Percentiles rank a stretch among this genome's conserved stretches.
These are phyloP conservation scores for Aspergillus indologenus DNA, from an alignment of 495 filamentous ascomycete species.

Conservation along the genomic window DNA sequence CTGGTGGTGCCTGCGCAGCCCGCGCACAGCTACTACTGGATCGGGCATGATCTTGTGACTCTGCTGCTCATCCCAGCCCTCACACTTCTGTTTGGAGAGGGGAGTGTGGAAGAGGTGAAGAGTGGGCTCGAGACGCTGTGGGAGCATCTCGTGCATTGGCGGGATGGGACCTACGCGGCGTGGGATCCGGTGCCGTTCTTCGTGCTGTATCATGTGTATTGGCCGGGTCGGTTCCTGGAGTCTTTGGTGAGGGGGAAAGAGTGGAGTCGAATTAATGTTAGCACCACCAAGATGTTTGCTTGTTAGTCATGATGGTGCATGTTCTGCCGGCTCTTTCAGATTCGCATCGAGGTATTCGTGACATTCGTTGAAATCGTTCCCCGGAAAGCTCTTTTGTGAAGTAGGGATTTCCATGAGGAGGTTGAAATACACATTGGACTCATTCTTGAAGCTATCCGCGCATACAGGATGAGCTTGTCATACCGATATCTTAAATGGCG, in stretches of 20 bases:
- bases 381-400: too few relatives aligned
- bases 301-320: not conserved
- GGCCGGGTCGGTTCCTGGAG: not conserved
- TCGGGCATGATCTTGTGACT: not conserved
- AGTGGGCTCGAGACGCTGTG: not conserved
- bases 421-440: too few relatives aligned
- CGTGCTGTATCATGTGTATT: slow-evolving; percentile 7
- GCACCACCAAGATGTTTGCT: slow-evolving; percentile 9
- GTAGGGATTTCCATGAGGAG: too few relatives aligned
- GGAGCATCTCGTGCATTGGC: not conserved
- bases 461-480: too few relatives aligned
- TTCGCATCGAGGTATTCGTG: too few relatives aligned
- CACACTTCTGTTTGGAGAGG: not conserved
- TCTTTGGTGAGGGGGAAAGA: not conserved
- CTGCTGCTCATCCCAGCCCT: not conserved
- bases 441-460: too few relatives aligned
- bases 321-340: too few relatives aligned
- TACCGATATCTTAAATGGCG: too few relatives aligned
- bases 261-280: slow-evolving; percentile 2
- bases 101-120: not conserved
- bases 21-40: not conserved
- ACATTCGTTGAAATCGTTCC: too few relatives aligned
- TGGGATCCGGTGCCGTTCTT: slow-evolving; percentile 9
- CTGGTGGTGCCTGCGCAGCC: not conserved
- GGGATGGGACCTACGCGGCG: not conserved